Evolutionary conservation across 2,329 filamentous ascomycete genomes (phyloP).

Genomic region (Verticillium nubilum): DNA sequence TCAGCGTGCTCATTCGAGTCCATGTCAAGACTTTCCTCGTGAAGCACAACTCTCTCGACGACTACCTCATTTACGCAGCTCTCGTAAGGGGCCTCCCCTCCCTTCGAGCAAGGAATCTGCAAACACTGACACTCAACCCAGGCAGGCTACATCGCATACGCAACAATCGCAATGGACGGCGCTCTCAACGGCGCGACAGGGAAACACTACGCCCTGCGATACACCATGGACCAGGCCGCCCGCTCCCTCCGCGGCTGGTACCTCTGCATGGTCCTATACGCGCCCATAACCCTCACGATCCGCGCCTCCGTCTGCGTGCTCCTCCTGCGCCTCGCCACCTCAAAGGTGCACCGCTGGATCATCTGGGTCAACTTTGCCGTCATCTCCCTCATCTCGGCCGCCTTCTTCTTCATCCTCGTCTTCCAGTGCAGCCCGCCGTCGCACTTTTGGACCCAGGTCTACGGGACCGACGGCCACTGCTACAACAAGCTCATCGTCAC

Average conservation of each 20-base stretch:
- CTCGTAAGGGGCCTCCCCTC: conserved; percentile 27
- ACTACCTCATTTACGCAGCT: conserved; percentile 38
- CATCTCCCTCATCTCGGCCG: conserved; percentile 26
- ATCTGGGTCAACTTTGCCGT: conserved; percentile 23
- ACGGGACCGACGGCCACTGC: conserved; percentile 29
- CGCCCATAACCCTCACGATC: conserved; percentile 28
- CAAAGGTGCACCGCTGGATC: conserved; percentile 22
- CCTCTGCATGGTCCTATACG: conserved; percentile 31
- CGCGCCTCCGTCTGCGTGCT: conserved; percentile 33
- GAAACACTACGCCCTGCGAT: conserved; percentile 7
- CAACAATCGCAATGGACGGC: conserved; percentile 24
- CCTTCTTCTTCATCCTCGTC: conserved; percentile 38
- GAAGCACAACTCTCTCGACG: conserved; percentile 35
- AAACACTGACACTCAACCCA: conserved; percentile 7
- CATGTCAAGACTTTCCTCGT: conserved; percentile 37
- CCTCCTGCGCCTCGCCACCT: conserved; percentile 30
- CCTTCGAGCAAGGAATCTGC: neutral
- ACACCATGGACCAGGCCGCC: conserved; percentile 12
- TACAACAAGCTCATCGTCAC: conserved; percentile 31
- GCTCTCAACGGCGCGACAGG: conserved; percentile 22
- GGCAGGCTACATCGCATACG: conserved; percentile 26
- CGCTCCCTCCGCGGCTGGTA: conserved; percentile 27
- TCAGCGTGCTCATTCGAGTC: conserved; percentile 31
- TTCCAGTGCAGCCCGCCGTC: conserved; percentile 42
- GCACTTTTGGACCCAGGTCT: conserved; percentile 40